phyloP scores from a whole-genome alignment of 2,329 filamentous ascomycete species.

The Talaromyces amestolkiae region DNA sequence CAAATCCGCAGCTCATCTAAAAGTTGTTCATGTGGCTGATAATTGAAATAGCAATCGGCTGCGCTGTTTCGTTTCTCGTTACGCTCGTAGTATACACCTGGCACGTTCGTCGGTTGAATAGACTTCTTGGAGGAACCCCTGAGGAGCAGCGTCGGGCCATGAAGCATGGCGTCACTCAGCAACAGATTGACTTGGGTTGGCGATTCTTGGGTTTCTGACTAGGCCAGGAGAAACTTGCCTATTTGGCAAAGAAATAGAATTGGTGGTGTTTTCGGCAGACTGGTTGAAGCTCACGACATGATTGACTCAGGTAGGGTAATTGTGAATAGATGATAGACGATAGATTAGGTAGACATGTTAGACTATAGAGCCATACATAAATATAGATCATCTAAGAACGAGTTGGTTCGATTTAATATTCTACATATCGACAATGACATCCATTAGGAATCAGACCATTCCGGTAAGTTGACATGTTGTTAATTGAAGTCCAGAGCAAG shows the following conservation, averaged over 20 bases:
- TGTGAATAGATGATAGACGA: neutral
- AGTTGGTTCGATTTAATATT: neutral
- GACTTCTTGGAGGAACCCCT: neutral
- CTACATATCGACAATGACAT: neutral
- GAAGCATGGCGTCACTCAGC: slow-evolving; percentile 6
- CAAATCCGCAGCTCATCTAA: no score
- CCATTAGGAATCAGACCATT: neutral
- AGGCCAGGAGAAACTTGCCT: neutral
- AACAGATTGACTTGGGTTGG: slow-evolving; percentile 3
- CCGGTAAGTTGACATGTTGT: neutral
- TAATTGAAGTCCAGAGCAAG: neutral
- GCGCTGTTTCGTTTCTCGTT: no score
- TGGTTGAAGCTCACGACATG: neutral
- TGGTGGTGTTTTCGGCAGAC: neutral
- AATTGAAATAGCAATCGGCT: no score
- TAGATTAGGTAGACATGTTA: neutral
- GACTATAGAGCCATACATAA: neutral
- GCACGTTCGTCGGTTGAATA: neutral
- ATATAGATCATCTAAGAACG: neutral
- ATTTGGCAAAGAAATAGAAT: neutral
- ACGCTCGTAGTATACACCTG: no score
- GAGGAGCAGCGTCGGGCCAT: neutral
- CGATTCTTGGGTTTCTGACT: neutral
- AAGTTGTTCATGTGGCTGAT: no score
- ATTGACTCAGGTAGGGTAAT: no score